These are phyloP conservation scores for Botrytis sinoallii DNA, from an alignment of 2,329 filamentous ascomycete species.

Conservation along the genomic window DNA sequence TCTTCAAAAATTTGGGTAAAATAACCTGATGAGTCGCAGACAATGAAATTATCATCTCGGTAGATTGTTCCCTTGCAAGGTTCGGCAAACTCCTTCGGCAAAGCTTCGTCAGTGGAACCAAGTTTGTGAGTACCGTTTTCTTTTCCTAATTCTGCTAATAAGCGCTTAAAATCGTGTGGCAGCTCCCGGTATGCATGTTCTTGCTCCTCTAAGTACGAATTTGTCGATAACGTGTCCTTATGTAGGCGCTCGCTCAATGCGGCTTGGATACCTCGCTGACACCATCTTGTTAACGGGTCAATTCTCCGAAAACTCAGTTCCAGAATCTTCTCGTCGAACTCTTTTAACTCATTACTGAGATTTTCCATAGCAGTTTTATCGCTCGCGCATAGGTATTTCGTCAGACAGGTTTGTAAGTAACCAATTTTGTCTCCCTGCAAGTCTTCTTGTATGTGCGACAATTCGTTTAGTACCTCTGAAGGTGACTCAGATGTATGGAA, in stretches of 20 bases:
- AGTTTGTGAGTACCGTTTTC: too few relatives aligned
- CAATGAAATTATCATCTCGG: background rate
- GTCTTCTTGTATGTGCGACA: background rate
- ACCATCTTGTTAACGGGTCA: background rate
- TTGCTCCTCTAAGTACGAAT: background rate
- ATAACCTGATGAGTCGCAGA: background rate
- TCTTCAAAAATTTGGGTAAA: background rate
- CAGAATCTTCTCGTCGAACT: background rate
- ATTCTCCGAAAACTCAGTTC: accelerated
- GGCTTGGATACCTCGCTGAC: background rate
- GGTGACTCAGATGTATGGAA: background rate
- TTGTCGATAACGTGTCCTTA: accelerated
- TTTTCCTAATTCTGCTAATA: background rate
- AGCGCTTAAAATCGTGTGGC: background rate
- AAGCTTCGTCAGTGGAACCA: accelerated
- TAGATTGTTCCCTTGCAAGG: background rate
- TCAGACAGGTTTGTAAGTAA: background rate
- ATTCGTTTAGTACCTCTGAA: background rate
- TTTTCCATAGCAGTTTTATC: background rate
- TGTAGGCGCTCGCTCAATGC: background rate
- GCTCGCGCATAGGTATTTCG: background rate
- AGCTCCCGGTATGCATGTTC: background rate
- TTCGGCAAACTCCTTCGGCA: background rate
- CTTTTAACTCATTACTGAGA: background rate
- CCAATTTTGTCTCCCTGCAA: background rate